These are phyloP conservation scores for Purshia tridentata DNA, from an alignment of 306 rosid genomes.

Conservation along the genomic window DNA sequence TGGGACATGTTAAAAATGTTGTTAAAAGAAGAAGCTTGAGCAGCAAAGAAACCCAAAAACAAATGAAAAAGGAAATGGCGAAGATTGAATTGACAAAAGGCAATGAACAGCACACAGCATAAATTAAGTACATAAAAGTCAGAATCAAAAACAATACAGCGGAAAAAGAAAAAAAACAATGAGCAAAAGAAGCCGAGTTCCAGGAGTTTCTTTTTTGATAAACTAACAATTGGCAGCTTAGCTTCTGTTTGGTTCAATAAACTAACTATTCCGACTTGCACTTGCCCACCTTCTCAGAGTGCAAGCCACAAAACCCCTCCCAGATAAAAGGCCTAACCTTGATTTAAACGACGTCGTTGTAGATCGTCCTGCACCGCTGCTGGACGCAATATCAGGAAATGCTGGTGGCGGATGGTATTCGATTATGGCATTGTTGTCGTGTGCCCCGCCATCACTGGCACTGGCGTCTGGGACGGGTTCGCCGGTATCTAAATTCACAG, in stretches of 20 bases:
- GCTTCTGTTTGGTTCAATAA: slow-evolving; percentile 9
- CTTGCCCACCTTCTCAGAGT: slow-evolving; percentile 82
- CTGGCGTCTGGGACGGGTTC: slow-evolving; percentile 71
- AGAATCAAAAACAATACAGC: slow-evolving; percentile 52
- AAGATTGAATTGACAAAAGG: slow-evolving; percentile 51
- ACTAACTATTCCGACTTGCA: slow-evolving; percentile 47
- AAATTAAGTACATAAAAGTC: slow-evolving; percentile 40
- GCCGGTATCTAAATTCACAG: slow-evolving; percentile 79
- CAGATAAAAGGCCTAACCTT: slow-evolving; percentile 70
- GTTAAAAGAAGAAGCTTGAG: slow-evolving; percentile 2
- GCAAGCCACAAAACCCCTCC: slow-evolving; percentile 68
- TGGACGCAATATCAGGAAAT: slow-evolving; percentile 38
- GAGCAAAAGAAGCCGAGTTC: slow-evolving; percentile 9
- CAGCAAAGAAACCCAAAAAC: slow-evolving; percentile 15
- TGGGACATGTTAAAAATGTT: neutral
- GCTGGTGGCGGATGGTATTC: slow-evolving; percentile 47
- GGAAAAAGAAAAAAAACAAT: slow-evolving; percentile 37
- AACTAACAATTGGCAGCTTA: no score
- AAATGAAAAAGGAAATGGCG: slow-evolving; percentile 2
- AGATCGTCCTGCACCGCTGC: slow-evolving; percentile 53
- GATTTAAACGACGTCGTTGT: slow-evolving; percentile 53
- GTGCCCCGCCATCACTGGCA: slow-evolving; percentile 81
- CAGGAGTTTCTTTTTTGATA: neutral
- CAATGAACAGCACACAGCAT: slow-evolving; percentile 60
- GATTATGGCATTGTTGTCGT: slow-evolving; percentile 41